Base-by-base conservation (phyloP, 768 basidiomycete species). In the Serendipita sp. region DNA sequence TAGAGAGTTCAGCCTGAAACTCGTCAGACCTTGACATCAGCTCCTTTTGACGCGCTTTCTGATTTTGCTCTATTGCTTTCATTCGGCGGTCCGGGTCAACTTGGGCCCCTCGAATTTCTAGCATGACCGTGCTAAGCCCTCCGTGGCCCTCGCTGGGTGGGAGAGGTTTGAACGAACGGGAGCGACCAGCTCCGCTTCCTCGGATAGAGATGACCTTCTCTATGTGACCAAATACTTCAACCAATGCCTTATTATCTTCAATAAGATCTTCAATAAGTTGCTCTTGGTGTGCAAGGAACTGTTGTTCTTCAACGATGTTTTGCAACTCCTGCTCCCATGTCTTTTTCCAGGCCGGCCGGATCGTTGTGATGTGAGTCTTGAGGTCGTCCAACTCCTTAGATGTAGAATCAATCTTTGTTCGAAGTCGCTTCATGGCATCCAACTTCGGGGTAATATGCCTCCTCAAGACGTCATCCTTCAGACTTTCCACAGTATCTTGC, bases 331-430 rank as follows among this genome's bases (percentile, higher is more conserved):
- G 85, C 69, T 90, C 88, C 95, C 95, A 99, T 20, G 93, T 97
- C 79, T 94, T 92, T 78, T 94, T 90, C 95, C 95, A 99, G 81
- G 90, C 90, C 44, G 95, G 92, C 69, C 88, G 91, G 69, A 94
- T 81, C 11, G 89, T 87, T 67, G 84, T 81, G 67, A 97, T 88
- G 72, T 95, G 90, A 67, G 85, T 83, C 69, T 82, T 82, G 63
- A 98, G 75, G 68, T 82, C 85, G 65, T 83, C 79, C 45, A 97
- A 78, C 74, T 93, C 86, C 9, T 74, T 72, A 17, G 82, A 78
- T 28, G 85, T 80, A 22, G 79, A 73, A 30, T 79, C 77, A 63
- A 96, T 79, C 66, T 91, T 87, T 65, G 81, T 82, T 70, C 82
- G 80, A 71, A 94, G 81, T 41, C 74, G 75, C 70, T 82, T 83